These are phyloP conservation scores for Geotrichum candidum DNA, from an alignment of 1,139 yeast genomes.

Conservation along the genomic window DNA sequence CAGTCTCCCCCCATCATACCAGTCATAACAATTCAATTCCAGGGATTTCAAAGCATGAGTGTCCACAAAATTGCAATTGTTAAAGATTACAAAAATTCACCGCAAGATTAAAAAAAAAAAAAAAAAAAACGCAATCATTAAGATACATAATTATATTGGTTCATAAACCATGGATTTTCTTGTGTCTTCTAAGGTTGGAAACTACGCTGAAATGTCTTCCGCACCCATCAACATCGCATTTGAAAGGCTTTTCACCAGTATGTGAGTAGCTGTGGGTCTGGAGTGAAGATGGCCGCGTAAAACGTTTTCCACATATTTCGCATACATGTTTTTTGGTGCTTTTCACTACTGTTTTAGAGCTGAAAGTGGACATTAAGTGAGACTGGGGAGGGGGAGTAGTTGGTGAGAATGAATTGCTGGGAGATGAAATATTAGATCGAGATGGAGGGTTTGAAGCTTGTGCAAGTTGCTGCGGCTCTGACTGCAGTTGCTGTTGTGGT, in stretches of 20 bases:
- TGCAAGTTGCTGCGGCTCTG: not conserved
- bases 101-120: not conserved
- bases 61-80: not conserved
- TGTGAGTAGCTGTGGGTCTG: slow-evolving; percentile 79
- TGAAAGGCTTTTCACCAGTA: slow-evolving; percentile 78
- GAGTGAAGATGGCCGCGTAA: slow-evolving; percentile 74
- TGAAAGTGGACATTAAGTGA: slow-evolving; percentile 30
- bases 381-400: slow-evolving; percentile 6
- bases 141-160: not conserved
- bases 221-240: slow-evolving; percentile 62
- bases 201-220: slow-evolving; percentile 69
- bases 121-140: not conserved
- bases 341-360: slow-evolving; percentile 26
- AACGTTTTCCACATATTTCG: slow-evolving; percentile 64
- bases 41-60: not conserved
- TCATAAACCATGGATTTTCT: slow-evolving; percentile 46
- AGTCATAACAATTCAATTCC: not conserved
- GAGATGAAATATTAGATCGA: not conserved
- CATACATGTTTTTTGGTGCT: slow-evolving; percentile 43
- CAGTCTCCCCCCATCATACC: not conserved
- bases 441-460: not conserved
- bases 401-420: not conserved
- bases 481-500: not conserved
- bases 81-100: not conserved
- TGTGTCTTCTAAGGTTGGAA: slow-evolving; percentile 75